Percentiles rank a stretch among this genome's conserved stretches.
These are phyloP conservation scores for Phytophthora vignae DNA, from an alignment of 352 stramenopile species.

Conservation along the genomic window DNA sequence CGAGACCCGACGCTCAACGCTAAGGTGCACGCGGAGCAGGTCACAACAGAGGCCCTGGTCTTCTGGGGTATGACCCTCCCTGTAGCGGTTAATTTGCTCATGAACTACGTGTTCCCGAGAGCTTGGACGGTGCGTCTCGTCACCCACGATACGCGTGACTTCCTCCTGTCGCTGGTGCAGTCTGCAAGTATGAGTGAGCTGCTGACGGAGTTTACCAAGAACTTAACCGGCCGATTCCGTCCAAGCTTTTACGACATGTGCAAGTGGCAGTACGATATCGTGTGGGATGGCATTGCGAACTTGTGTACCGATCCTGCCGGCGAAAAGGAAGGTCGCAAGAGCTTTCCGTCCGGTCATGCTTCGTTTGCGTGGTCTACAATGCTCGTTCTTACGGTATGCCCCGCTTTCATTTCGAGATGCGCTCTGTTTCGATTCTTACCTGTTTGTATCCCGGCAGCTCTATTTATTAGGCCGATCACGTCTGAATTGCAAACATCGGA, in stretches of 20 bases:
- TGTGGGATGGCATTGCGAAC: slow-evolving; percentile 74
- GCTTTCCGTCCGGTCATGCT: slow-evolving; percentile 72
- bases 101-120: slow-evolving; percentile 62
- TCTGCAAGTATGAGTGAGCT: slow-evolving; percentile 58
- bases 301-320: slow-evolving; percentile 52
- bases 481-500: slow-evolving; percentile 55
- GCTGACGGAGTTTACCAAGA: slow-evolving; percentile 80
- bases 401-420: not conserved
- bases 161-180: slow-evolving; percentile 62
- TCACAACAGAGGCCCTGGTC: slow-evolving; percentile 56
- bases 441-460: slow-evolving; percentile 43
- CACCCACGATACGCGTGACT: slow-evolving; percentile 74
- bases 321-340: slow-evolving; percentile 73
- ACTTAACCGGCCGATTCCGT: slow-evolving; percentile 70
- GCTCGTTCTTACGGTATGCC: slow-evolving; percentile 68
- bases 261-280: slow-evolving; percentile 64
- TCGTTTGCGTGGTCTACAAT: slow-evolving; percentile 80
- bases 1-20: slow-evolving; percentile 61
- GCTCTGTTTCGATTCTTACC: slow-evolving; percentile 1
- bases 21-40: slow-evolving; percentile 51
- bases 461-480: slow-evolving; percentile 74
- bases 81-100: slow-evolving; percentile 56
- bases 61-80: slow-evolving; percentile 41
- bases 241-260: slow-evolving; percentile 86
- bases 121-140: slow-evolving; percentile 56